Evolutionary conservation across 371 early-diverging fungal species (phyloP).

Genomic region (Globomyces sp.): DNA sequence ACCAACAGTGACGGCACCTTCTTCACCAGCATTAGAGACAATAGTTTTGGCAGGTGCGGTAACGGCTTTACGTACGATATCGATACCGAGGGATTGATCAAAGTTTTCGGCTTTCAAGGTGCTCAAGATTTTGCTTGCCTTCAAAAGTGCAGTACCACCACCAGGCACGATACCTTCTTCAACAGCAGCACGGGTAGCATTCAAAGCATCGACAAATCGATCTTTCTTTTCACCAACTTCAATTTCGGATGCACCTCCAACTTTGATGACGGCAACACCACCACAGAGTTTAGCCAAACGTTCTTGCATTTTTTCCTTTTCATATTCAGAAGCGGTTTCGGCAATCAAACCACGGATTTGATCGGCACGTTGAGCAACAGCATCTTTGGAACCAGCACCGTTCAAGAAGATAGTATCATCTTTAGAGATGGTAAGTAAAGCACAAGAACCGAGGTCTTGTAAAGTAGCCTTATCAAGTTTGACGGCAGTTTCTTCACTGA

Average conservation of each 20-base stretch:
- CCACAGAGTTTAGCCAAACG: slow-evolving; percentile 96
- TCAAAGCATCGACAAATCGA: slow-evolving; percentile 95
- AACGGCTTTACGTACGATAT: slow-evolving; percentile 91
- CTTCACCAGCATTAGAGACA: slow-evolving; percentile 94
- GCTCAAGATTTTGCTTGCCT: slow-evolving; percentile 80
- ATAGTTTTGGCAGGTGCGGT: slow-evolving; percentile 91
- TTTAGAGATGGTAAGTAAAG: slow-evolving; percentile 90
- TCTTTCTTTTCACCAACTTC: slow-evolving; percentile 99
- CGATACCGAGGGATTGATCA: slow-evolving; percentile 96
- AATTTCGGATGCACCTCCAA: slow-evolving; percentile 95
- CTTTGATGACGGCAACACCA: slow-evolving; percentile 98
- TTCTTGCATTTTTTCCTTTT: slow-evolving; percentile 97
- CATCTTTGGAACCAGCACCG: slow-evolving; percentile 86
- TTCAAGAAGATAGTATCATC: slow-evolving; percentile 97
- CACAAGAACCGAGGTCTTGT: slow-evolving; percentile 79
- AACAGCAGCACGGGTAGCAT: slow-evolving; percentile 98
- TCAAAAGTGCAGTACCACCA: slow-evolving; percentile 94
- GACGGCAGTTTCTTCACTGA: slow-evolving; percentile 91
- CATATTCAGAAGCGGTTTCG: slow-evolving; percentile 88
- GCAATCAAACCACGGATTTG: slow-evolving; percentile 90
- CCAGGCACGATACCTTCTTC: slow-evolving; percentile 98
- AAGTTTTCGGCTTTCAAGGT: slow-evolving; percentile 85
- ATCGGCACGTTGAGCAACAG: slow-evolving; percentile 88
- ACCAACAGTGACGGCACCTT: slow-evolving; percentile 95
- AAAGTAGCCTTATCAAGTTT: slow-evolving; percentile 82